Evolutionary conservation across 1,284 basidiomycete species (phyloP), one percentile per base, ranked within the genome.

Genomic region (Tremellales sp.): DNA sequence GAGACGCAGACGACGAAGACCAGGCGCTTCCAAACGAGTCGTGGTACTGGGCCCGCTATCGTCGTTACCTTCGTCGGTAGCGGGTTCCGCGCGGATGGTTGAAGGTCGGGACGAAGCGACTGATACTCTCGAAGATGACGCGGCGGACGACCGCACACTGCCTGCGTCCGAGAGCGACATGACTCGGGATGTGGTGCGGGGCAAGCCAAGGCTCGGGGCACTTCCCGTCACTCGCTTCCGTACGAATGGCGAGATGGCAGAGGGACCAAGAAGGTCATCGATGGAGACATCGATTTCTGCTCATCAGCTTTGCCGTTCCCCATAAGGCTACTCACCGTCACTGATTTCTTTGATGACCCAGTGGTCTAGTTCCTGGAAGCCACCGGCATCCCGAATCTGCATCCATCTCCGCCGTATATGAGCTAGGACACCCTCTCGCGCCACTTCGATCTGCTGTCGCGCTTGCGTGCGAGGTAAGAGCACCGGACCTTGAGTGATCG

Each of bases 301-400:
- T 5, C 2, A 39, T 15, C 25, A 48, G 40, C 35, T 12, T 37
- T 13, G 12, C 22, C 43, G 39, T 19, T 43, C 19, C 3, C 11
- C 37, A 6, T 43, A 43, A 25, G 8, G 6, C 25, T 1, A 75
- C 84, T 51, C 56, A 91, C 89, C 83, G 67, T 87, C 82, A 27
- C 83, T 82, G 40, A 96, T 87, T 64, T 97, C 93, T 65, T 90
- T 86, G 49, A 93, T 70, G 1, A 86, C 83, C 89, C 90, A 94
- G 5, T 80, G 79, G 43, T 94, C 87, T 19, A 97, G 76, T 4
- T 74, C 70, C 41, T 87, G 82, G 62, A 97, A 94, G 0, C 87
- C 89, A n/a, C 82, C 81, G 39, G 84, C 82, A 48, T 85, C 81
- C 15, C 86, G 80, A 29, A 92, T 81, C n/a, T 77, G 79, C 48